Base-by-base conservation (phyloP, 768 basidiomycete genomes). In the Russula olivacea region DNA sequence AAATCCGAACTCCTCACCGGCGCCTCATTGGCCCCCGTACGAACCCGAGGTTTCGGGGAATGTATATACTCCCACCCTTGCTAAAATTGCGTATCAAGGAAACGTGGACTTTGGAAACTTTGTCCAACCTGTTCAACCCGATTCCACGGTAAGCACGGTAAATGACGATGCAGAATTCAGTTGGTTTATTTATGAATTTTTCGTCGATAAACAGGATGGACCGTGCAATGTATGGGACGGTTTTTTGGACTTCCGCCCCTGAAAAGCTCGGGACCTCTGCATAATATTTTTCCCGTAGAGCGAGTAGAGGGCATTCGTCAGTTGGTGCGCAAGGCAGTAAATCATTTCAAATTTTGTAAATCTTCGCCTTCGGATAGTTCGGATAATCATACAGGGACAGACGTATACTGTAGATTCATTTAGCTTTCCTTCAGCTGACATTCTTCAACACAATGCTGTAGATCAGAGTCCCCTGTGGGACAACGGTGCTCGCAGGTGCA, bases 11-110 rank as follows among this genome's bases (percentile, higher is more conserved):
- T 25, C 53, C 17, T 53, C 63, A 12, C 14, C 36, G 36, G 63
- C 53, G n/a, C 23, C 23, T 5, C 50, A 56, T 36, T 64, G 63
- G 63, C 45, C 58, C 23, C 2, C 45, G 14, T 61, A 64, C 36
- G 14, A 38, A 15, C 50, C 63, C 2, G 52, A 30, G 2, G 32
- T 23, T n/a, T 30, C 2, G 12, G 56, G 19, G 36, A 7, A 11
- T 12, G 41, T n/a, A 4, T 8, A 6, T 11, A 12, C 11, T 43
- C 58, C 25, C 10, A 59, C 62, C 12, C 51, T 64, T 23, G 58
- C 58, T 8, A 45, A 41, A 48, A 61, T 64, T 36, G 58, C 51
- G 15, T 49, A 64, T 53, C 19, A 36, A 11, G 59, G 47, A 36
- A 55, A 55, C 15, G 53, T 64, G 38, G 21, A 36, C 23, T 19